Percentiles rank a stretch among this genome's conserved stretches.
These are phyloP conservation scores for Macadamia tetraphylla DNA, from an alignment of 164 flowering plant species.

Conservation along the genomic window DNA sequence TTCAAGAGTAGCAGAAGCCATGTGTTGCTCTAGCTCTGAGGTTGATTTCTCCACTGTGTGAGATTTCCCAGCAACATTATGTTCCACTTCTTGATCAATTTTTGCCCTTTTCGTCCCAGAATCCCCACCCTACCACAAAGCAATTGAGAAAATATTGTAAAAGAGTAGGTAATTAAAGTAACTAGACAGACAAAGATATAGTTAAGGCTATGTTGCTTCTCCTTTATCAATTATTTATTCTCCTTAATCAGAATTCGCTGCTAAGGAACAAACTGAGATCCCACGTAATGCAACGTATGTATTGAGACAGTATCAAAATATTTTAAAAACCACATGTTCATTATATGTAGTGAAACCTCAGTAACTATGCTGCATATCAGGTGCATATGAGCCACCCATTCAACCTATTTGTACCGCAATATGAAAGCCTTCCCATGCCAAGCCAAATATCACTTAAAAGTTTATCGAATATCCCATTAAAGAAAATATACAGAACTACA, in stretches of 20 bases:
- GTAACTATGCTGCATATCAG: too few species aligned
- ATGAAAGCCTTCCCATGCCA: too few species aligned
- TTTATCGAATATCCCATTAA: too few species aligned
- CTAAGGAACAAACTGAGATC: not conserved
- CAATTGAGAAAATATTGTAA: not conserved
- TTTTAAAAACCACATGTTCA: too few species aligned
- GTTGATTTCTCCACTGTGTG: slow-evolving; percentile 24
- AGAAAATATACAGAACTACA: too few species aligned
- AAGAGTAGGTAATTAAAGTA: not conserved
- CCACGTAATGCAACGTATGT: too few species aligned
- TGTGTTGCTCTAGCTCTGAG: slow-evolving; percentile 26
- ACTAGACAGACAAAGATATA: not conserved
- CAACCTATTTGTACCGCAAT: too few species aligned
- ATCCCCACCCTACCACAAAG: slow-evolving; percentile 56
- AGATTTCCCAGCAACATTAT: slow-evolving; percentile 18
- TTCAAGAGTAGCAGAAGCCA: slow-evolving; percentile 48
- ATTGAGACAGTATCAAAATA: too few species aligned
- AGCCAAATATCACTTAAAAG: too few species aligned
- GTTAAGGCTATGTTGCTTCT: not conserved
- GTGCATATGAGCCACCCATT: too few species aligned
- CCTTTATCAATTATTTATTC: not conserved
- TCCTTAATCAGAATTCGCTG: not conserved
- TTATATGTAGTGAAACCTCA: too few species aligned
- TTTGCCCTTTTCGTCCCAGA: slow-evolving; percentile 52
- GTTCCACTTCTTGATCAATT: slow-evolving; percentile 53